Conservation (phyloP, 2,329 filamentous ascomycete genomes). For the Exophiala sp. region DNA sequence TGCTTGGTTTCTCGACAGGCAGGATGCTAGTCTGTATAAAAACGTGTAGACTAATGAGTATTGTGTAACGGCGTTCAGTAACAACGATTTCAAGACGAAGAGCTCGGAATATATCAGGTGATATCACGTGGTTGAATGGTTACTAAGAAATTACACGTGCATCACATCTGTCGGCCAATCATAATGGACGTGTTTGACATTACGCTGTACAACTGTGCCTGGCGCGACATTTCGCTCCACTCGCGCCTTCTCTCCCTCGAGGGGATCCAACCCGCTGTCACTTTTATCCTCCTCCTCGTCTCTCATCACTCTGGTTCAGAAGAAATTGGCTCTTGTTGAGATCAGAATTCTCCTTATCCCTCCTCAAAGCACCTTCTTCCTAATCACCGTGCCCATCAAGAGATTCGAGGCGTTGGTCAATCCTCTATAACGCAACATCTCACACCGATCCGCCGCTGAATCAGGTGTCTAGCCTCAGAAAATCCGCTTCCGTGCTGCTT, state of each 20-base stretch:
- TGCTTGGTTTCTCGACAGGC: too few relatives aligned
- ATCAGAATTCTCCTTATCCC: conserved; percentile 2
- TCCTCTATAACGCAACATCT: not conserved
- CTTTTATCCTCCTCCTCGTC: conserved; percentile 4
- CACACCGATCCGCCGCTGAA: not conserved
- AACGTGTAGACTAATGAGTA: too few relatives aligned
- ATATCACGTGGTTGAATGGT: too few relatives aligned
- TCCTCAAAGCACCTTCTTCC: not conserved
- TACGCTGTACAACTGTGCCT: conserved; percentile 8
- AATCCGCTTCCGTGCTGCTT: not conserved
- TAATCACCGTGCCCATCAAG: too few relatives aligned
- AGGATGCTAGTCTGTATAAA: too few relatives aligned
- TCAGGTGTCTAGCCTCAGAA: not conserved
- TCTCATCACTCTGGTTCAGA: conserved; percentile 9
- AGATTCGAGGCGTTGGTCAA: too few relatives aligned
- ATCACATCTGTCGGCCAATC: conserved; percentile 4
- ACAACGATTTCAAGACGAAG: too few relatives aligned
- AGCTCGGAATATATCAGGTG: too few relatives aligned
- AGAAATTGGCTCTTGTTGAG: conserved; percentile 1
- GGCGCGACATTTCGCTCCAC: conserved; percentile 11
- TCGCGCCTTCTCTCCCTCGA: not conserved
- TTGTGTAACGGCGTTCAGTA: too few relatives aligned
- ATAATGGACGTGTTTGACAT: conserved; percentile 16
- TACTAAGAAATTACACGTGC: conserved; percentile 1
- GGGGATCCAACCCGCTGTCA: conserved; percentile 13